Evolutionary conservation across 2,329 filamentous ascomycete genomes (phyloP).

Genomic region (Calycina marina): DNA sequence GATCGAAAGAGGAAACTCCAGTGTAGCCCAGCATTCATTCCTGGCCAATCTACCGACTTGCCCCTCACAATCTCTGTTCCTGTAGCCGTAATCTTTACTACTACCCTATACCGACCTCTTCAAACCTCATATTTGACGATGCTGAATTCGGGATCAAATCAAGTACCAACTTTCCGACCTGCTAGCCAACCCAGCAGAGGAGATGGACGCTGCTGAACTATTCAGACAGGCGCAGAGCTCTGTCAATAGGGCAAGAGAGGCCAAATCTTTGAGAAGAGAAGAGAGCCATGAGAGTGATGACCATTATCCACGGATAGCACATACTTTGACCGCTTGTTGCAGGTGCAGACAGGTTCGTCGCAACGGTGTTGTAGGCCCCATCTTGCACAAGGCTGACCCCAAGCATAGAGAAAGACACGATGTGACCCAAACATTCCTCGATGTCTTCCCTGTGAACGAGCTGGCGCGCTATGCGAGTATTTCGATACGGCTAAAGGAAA

Average conservation of each 20-base stretch:
- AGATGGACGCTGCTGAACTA: slow-evolving; percentile 45
- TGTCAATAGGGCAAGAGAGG: slow-evolving; percentile 21
- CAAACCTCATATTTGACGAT: no score
- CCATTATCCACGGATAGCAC: slow-evolving; percentile 49
- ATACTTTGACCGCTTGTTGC: slow-evolving; percentile 68
- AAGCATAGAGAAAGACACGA: slow-evolving; percentile 67
- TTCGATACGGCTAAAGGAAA: slow-evolving; percentile 78
- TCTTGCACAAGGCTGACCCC: slow-evolving; percentile 11
- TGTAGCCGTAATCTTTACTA: no score
- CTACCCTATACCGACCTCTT: no score
- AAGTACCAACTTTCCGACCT: neutral
- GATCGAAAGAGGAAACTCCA: no score
- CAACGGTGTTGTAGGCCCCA: slow-evolving; percentile 2
- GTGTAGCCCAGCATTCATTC: no score
- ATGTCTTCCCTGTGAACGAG: slow-evolving; percentile 84
- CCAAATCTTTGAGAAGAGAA: slow-evolving; percentile 18
- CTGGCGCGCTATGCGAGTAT: slow-evolving; percentile 86
- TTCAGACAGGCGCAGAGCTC: slow-evolving; percentile 41
- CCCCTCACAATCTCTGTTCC: no score
- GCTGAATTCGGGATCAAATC: no score
- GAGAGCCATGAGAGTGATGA: slow-evolving; percentile 32
- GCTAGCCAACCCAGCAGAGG: slow-evolving; percentile 7
- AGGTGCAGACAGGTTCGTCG: slow-evolving; percentile 58
- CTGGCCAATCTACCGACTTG: no score
- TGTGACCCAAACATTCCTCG: slow-evolving; percentile 87